phyloP scores from a whole-genome alignment of 225 moss, liverwort and hornwort genomes.

The Physcomitrellopsis africana region DNA sequence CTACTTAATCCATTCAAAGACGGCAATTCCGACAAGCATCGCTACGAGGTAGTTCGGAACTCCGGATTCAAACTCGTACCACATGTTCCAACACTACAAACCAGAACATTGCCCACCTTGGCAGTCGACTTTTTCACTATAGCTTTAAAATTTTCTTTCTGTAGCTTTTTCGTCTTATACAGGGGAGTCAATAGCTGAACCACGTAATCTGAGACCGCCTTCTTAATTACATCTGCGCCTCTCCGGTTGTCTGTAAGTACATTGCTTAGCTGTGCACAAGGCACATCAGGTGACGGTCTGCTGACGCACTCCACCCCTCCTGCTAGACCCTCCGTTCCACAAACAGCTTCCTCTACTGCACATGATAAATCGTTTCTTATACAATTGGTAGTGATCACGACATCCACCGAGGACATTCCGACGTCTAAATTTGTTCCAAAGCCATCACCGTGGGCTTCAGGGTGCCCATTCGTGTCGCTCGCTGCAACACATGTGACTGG shows the following conservation, averaged over 20 bases:
- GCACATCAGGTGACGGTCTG: constrained; percentile 32
- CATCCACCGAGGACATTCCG: not conserved
- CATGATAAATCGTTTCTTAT: constrained; percentile 21
- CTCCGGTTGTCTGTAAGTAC: too few species aligned
- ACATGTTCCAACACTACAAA: not conserved
- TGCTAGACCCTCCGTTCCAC: constrained; percentile 22
- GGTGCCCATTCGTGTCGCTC: not conserved
- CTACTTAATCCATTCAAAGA: constrained; percentile 1
- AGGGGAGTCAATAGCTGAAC: constrained; percentile 65
- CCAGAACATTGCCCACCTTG: constrained; percentile 34
- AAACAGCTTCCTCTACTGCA: constrained; percentile 12
- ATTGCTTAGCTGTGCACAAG: too few species aligned
- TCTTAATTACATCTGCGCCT: constrained; percentile 41
- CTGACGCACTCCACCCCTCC: constrained; percentile 33
- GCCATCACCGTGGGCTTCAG: too few species aligned
- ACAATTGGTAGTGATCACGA: constrained; percentile 9
- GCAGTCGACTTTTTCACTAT: constrained; percentile 75
- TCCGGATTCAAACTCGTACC: not conserved
- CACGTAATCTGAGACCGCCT: constrained; percentile 69
- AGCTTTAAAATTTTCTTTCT: constrained; percentile 70
- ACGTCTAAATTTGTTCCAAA: too few species aligned
- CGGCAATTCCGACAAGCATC: too few species aligned
- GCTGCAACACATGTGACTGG: constrained; percentile 25
- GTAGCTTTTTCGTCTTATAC: constrained; percentile 65
- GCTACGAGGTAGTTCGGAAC: too few species aligned